Base-by-base conservation (phyloP, 306 rosid species). In the Casuarina cunninghamiana region DNA sequence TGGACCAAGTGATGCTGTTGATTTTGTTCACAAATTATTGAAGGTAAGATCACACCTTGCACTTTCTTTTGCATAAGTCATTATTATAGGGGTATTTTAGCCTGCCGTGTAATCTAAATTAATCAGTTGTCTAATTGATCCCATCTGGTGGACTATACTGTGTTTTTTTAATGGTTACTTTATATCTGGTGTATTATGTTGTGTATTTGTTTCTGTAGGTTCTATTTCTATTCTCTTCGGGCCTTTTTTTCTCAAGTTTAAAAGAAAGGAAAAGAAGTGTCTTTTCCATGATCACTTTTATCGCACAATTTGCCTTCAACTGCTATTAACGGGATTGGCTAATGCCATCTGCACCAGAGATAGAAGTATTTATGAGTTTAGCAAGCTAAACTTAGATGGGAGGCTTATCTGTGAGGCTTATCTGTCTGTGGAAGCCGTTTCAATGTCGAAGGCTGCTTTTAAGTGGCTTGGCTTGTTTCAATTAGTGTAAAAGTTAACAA, bases 1-100 rank as follows among this genome's bases (percentile, higher is more conserved):
- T 77, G 98, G 98, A 85, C 98, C 98, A 69, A 89, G 93, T 79
- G 96, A 94, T 81, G 98, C 98, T 63, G 94, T 91, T 65, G 90
- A 84, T 73, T 93, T 93, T 90, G 98, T 91, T 78, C 92, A 86
- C 80, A 91, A 90, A 80, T 84, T 86, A 62, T 79, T 90, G 85
- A 86, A 85, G 85, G 98, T 91, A 82, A 75, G 91, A 60, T 62
- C 61, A 65, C 74, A 71, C 50, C 57, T 71, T 77, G 69, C 53
- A 72, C 71, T 60, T 48, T 75, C 39, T 26, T 32, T 54, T 15
- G 0, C 11, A 35, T 44, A 63, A 5, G 26, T 62, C 41, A 39
- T 75, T 48, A 16, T 48, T 3, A 41, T 58, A 41, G 51, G 51
- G 61, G 26, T 2, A 17, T 41, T 75, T 77, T 45, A 9, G 46